Percentiles rank a stretch among this genome's conserved stretches.
phyloP scores from a whole-genome alignment of 129 eudicot species.

The Smallanthus sonchifolius region DNA sequence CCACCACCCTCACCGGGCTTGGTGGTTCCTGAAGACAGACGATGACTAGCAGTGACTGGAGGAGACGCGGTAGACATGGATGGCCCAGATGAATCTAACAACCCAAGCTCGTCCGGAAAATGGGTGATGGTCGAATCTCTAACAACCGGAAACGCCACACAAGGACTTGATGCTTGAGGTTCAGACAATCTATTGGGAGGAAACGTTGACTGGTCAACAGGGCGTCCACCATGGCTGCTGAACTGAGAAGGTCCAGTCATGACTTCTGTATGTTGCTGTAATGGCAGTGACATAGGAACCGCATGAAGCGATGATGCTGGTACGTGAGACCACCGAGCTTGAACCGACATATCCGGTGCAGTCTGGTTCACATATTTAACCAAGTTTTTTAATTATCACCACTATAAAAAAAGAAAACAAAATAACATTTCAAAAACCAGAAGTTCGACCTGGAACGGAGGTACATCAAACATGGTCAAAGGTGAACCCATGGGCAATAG shows the following conservation, averaged over 20 bases:
- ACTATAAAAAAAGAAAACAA: not conserved
- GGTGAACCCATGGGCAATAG: conserved; percentile 76
- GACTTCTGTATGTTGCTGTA: conserved; percentile 58
- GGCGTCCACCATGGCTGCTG: conserved; percentile 46
- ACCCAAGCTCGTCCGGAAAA: conserved; percentile 53
- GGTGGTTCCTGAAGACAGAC: conserved; percentile 32
- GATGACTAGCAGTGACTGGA: conserved; percentile 16
- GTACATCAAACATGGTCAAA: conserved; percentile 79
- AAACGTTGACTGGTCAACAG: conserved; percentile 47
- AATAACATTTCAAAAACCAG: not conserved
- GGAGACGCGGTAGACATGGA: conserved; percentile 32
- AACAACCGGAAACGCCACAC: conserved; percentile 14
- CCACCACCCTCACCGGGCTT: conserved; percentile 34
- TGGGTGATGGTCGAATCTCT: conserved; percentile 40
- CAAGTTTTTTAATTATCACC: not conserved
- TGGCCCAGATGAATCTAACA: conserved; percentile 43
- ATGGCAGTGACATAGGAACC: conserved; percentile 47
- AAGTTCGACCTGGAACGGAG: conserved; percentile 82
- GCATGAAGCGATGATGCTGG: conserved; percentile 58
- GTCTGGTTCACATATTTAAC: conserved; percentile 39
- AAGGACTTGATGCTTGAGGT: conserved; percentile 45
- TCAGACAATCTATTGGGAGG: conserved; percentile 49
- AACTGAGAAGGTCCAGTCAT: conserved; percentile 45
- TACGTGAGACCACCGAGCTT: conserved; percentile 65
- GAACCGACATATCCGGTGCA: conserved; percentile 62